Evolutionary conservation across 352 stramenopile genomes (phyloP).

Genomic region (Thalassiosira delicatula): DNA sequence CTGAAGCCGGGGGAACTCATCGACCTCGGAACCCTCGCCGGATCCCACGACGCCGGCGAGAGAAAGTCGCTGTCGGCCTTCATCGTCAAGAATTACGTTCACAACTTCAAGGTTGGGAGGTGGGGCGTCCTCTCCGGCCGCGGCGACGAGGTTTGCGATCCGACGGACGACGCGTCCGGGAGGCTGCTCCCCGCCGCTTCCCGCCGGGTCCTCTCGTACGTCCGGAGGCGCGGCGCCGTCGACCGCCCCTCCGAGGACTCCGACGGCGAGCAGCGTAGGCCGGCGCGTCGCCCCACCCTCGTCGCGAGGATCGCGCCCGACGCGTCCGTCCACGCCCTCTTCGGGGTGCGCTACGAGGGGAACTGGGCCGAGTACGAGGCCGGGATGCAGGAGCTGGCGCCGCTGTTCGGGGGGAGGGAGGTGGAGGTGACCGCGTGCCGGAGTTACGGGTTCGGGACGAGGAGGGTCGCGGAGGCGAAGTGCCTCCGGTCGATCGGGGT

Average conservation of each 20-base stretch:
- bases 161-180: slow-evolving; percentile 34
- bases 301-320: slow-evolving; percentile 33
- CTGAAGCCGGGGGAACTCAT: slow-evolving; percentile 57
- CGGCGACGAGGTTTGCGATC: slow-evolving; percentile 39
- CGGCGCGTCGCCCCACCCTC: no score
- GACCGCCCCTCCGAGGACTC: no score
- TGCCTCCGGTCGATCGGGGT: slow-evolving; percentile 18
- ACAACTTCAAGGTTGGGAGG: slow-evolving; percentile 36
- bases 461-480: background rate
- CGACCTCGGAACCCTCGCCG: slow-evolving; percentile 45
- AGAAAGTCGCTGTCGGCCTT: slow-evolving; percentile 38
- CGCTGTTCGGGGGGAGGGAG: slow-evolving; percentile 46
- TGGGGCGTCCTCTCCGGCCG: slow-evolving; percentile 33
- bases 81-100: slow-evolving; percentile 58
- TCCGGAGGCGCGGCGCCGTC: slow-evolving; percentile 47
- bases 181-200: slow-evolving; percentile 24
- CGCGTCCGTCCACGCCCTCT: slow-evolving; percentile 50
- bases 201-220: slow-evolving; percentile 25
- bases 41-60: slow-evolving; percentile 25
- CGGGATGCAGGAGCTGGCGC: slow-evolving; percentile 29
- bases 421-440: slow-evolving; percentile 33
- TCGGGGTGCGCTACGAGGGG: slow-evolving; percentile 50
- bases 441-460: slow-evolving; percentile 3
- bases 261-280: no score
- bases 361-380: slow-evolving; percentile 52